Evolutionary conservation across 2,329 filamentous ascomycete species (phyloP).

Genomic region (Aspergillus sp.): DNA sequence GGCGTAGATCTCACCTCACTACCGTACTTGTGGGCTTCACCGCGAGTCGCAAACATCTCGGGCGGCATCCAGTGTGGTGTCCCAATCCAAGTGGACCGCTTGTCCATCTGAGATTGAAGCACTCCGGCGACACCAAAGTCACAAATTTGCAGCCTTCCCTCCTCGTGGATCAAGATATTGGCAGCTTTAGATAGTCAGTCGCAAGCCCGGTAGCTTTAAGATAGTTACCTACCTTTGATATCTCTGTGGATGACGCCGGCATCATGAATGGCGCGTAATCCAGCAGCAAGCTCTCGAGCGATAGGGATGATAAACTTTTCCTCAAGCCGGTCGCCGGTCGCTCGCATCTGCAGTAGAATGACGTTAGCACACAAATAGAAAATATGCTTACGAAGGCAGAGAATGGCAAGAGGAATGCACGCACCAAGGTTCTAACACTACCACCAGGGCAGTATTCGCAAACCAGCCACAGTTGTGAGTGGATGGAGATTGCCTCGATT

Average conservation of each 20-base stretch:
- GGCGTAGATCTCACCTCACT: constrained; percentile 44
- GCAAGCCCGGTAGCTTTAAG: no score
- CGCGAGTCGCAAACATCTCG: constrained; percentile 53
- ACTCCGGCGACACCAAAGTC: constrained; percentile 68
- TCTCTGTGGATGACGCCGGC: constrained; percentile 68
- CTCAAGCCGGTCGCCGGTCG: constrained; percentile 53
- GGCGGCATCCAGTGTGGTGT: constrained; percentile 69
- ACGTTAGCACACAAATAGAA: not conserved
- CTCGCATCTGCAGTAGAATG: constrained; percentile 46
- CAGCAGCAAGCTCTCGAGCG: constrained; percentile 63
- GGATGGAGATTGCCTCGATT: constrained; percentile 64
- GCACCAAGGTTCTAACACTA: constrained; percentile 65
- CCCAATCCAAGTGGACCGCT: constrained; percentile 66
- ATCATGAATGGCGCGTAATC: constrained; percentile 63
- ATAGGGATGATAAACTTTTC: constrained; percentile 66
- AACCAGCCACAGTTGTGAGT: constrained; percentile 67
- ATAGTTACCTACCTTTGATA: constrained; percentile 57
- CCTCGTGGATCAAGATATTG: constrained; percentile 65
- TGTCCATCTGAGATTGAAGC: constrained; percentile 60
- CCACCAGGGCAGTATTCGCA: constrained; percentile 68
- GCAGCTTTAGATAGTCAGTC: constrained; percentile 47
- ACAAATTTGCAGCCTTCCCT: constrained; percentile 64
- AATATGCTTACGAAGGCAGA: constrained; percentile 24
- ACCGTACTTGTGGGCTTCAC: constrained; percentile 48
- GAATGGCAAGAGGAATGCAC: constrained; percentile 21